phyloP scores from a whole-genome alignment of 1,284 basidiomycete genomes.

The Cystobasidiaceae sp. region DNA sequence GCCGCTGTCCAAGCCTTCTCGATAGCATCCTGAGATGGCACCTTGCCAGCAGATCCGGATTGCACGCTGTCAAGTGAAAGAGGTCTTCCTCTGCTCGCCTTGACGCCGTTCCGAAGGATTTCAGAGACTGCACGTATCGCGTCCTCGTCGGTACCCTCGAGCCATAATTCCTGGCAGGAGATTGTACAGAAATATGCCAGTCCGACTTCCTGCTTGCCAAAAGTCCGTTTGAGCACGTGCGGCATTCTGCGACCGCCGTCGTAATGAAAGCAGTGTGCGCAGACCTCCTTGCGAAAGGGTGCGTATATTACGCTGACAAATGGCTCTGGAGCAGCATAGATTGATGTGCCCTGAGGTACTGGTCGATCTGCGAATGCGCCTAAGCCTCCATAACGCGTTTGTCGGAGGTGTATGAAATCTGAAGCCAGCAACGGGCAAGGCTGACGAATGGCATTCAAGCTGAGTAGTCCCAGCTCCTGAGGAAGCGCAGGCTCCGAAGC shows the following conservation, averaged over 20 bases:
- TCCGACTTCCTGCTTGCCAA: constrained; percentile 16
- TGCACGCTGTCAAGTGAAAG: too few relatives aligned
- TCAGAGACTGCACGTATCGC: constrained; percentile 12
- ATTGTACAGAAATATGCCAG: constrained; percentile 13
- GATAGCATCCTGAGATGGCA: background rate
- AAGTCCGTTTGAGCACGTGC: background rate
- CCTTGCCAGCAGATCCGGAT: too few relatives aligned
- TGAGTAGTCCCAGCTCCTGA: constrained; percentile 7
- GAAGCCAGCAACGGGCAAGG: constrained; percentile 2
- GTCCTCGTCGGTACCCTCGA: background rate
- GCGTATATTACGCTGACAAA: constrained; percentile 36
- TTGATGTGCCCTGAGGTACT: background rate
- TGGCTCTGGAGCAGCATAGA: constrained; percentile 45
- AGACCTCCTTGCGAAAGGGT: constrained; percentile 38
- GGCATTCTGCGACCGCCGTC: constrained; percentile 37
- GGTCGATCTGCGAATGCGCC: constrained; percentile 1
- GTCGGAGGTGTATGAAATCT: background rate
- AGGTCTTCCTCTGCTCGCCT: too few relatives aligned
- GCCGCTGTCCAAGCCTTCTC: constrained; percentile 1
- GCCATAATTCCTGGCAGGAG: background rate
- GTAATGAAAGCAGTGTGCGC: constrained; percentile 39
- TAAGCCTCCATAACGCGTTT: constrained; percentile 6
- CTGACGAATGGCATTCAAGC: background rate
- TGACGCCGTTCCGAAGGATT: too few relatives aligned
- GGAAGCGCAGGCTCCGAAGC: background rate